A percentile compares a stretch with the other conserved stretches of the same genome.
These are phyloP conservation scores for Metroxylon sagu DNA, from an alignment of 176 grass and related monocot species.

Conservation along the genomic window DNA sequence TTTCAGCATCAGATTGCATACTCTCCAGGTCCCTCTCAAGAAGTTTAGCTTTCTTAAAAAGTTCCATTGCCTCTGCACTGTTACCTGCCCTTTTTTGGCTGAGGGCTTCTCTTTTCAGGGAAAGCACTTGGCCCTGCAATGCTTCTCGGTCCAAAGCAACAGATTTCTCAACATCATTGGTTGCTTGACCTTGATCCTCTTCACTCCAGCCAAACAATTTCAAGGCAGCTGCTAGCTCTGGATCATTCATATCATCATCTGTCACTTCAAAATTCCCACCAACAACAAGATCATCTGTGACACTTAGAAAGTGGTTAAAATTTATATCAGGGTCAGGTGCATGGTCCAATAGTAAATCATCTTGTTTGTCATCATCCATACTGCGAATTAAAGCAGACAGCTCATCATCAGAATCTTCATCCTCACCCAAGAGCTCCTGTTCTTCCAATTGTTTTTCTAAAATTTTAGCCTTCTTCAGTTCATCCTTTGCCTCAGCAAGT, in stretches of 20 bases:
- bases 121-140: conserved; percentile 48
- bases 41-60: conserved; percentile 86
- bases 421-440: conserved; percentile 74
- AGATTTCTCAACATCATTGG: conserved; percentile 9
- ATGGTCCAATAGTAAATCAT: conserved; percentile 42
- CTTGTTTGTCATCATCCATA: conserved; percentile 64
- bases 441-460: conserved; percentile 92
- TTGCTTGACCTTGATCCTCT: conserved; percentile 42
- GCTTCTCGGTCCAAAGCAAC: conserved; percentile 34
- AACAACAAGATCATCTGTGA: conserved; percentile 33
- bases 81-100: conserved; percentile 67
- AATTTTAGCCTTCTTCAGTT: conserved; percentile 95
- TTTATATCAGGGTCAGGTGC: conserved; percentile 20
- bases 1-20: conserved; percentile 24
- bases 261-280: conserved; percentile 81
- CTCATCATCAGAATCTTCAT: conserved; percentile 85
- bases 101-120: conserved; percentile 80
- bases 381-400: conserved; percentile 55
- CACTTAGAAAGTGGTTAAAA: conserved; percentile 34
- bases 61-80: conserved; percentile 55
- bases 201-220: conserved; percentile 88
- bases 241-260: conserved; percentile 75
- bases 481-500: conserved; percentile 90
- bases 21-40: conserved; percentile 58
- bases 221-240: conserved; percentile 63